A percentile compares a stretch with the other conserved stretches of the same genome.
Conservation (phyloP, 129 eudicot genomes). For the Chrysanthemum seticuspe region DNA sequence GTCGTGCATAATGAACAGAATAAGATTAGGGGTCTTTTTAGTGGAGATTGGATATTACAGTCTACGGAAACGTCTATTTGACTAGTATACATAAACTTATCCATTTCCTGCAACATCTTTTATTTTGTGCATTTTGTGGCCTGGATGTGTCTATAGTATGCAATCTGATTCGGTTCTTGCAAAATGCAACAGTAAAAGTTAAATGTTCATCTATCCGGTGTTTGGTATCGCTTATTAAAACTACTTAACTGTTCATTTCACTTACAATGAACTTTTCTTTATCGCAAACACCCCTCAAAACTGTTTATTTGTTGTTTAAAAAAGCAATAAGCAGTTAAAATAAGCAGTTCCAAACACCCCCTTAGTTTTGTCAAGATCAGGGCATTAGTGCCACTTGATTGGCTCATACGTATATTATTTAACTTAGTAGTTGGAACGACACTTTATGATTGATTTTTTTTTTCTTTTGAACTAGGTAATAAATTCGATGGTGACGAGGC, state of each 20-base stretch:
- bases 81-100: background rate
- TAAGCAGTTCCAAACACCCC: background rate
- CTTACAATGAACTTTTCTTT: too few relatives aligned
- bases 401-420: background rate
- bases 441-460: background rate
- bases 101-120: background rate
- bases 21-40: background rate
- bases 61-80: background rate
- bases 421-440: background rate
- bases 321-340: background rate
- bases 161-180: background rate
- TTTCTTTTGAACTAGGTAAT: slow-evolving; percentile 31
- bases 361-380: background rate
- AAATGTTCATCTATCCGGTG: too few relatives aligned
- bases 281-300: too few relatives aligned
- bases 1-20: background rate
- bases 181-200: too few relatives aligned
- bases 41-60: background rate
- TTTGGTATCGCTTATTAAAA: too few relatives aligned
- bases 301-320: too few relatives aligned
- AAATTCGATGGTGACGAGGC: slow-evolving; percentile 22
- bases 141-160: background rate
- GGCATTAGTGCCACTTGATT: too few relatives aligned
- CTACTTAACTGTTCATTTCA: too few relatives aligned
- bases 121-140: background rate